These are phyloP conservation scores for Talaromyces sp. DNA, from an alignment of 2,329 filamentous ascomycete species.

Conservation along the genomic window DNA sequence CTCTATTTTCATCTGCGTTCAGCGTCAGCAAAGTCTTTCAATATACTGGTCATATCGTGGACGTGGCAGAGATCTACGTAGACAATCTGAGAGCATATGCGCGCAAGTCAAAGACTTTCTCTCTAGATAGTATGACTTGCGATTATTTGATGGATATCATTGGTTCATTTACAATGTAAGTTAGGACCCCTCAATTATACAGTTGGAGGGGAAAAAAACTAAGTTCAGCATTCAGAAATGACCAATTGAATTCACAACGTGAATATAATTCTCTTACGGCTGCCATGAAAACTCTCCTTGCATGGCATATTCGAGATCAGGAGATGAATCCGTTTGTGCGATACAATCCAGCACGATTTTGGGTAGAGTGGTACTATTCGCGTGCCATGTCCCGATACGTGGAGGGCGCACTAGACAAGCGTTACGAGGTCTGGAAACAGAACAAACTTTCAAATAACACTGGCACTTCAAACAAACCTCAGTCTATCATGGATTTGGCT, in stretches of 20 bases:
- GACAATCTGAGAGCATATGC: neutral
- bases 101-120: neutral
- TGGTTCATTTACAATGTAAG: neutral
- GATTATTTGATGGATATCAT: neutral
- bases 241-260: neutral
- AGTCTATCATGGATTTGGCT: conserved; percentile 1
- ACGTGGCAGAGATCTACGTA: neutral
- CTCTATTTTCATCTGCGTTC: neutral
- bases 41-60: neutral
- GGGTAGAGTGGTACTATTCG: neutral
- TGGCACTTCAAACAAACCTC: conserved; percentile 3
- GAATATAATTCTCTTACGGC: neutral
- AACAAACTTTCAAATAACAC: neutral
- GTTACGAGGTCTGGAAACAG: neutral
- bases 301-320: neutral
- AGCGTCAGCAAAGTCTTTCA: neutral
- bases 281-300: neutral
- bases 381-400: neutral
- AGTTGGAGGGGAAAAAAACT: too few species aligned
- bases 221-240: neutral
- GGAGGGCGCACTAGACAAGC: neutral
- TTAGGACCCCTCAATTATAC: neutral
- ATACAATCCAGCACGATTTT: neutral
- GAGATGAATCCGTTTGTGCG: neutral
- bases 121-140: neutral